Evolutionary conservation across 495 filamentous ascomycete species (phyloP).

Genomic region (Lepraria neglecta): DNA sequence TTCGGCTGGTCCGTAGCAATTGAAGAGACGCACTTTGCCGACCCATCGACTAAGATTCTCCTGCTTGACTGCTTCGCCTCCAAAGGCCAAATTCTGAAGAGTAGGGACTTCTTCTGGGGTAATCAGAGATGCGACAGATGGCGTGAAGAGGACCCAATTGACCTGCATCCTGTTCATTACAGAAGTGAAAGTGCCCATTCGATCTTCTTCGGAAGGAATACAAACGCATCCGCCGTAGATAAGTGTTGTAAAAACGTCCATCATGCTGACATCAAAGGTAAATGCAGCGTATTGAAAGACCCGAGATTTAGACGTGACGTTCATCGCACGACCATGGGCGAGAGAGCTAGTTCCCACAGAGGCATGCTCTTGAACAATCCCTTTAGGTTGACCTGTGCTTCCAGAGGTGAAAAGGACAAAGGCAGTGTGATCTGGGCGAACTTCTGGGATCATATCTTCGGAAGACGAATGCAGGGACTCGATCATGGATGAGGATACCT

Average conservation of each 20-base stretch:
- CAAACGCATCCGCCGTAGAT: slow-evolving; percentile 59
- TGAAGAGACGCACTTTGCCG: slow-evolving; percentile 39
- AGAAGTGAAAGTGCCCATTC: slow-evolving; percentile 29
- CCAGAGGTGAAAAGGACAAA: slow-evolving; percentile 42
- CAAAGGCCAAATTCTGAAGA: slow-evolving; percentile 38
- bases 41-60: slow-evolving; percentile 42
- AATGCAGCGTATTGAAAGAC: slow-evolving; percentile 64
- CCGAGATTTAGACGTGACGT: slow-evolving; percentile 46
- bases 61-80: slow-evolving; percentile 41
- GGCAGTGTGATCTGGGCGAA: slow-evolving; percentile 24
- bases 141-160: slow-evolving; percentile 36
- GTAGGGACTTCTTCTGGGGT: slow-evolving; percentile 38
- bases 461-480: background rate
- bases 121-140: slow-evolving; percentile 46
- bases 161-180: slow-evolving; percentile 23
- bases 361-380: slow-evolving; percentile 31
- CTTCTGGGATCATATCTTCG: background rate
- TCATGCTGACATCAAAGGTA: slow-evolving; percentile 60
- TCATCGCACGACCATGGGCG: slow-evolving; percentile 30
- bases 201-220: slow-evolving; percentile 54
- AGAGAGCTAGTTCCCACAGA: slow-evolving; percentile 20
- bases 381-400: slow-evolving; percentile 40
- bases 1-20: slow-evolving; percentile 54
- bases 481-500: slow-evolving; percentile 12
- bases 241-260: slow-evolving; percentile 61